These are phyloP conservation scores for Pseudopithomyces maydicus DNA, from an alignment of 2,329 filamentous ascomycete species.

Conservation along the genomic window DNA sequence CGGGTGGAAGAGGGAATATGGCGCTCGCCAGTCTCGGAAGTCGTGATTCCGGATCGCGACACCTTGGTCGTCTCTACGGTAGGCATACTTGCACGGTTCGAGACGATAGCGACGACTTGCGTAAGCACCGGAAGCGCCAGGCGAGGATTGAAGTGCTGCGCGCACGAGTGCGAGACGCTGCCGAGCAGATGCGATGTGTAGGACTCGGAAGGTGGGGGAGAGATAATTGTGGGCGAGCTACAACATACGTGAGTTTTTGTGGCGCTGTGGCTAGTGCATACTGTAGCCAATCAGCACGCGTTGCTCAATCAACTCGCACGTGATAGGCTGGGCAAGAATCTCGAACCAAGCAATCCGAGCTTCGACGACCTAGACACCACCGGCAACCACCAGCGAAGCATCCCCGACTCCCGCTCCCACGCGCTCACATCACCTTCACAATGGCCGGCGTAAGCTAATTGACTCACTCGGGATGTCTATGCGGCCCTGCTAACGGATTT, in stretches of 20 bases:
- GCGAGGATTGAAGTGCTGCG: background rate
- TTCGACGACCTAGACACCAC: conserved; percentile 28
- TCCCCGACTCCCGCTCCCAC: conserved; percentile 25
- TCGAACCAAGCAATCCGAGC: conserved; percentile 21
- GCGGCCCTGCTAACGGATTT: conserved; percentile 29
- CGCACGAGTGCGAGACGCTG: background rate
- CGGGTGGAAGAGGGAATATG: conserved; percentile 88
- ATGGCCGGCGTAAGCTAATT: conserved; percentile 65
- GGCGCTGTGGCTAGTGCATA: no score
- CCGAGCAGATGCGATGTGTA: background rate
- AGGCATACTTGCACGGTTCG: conserved; percentile 29
- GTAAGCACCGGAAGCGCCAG: background rate
- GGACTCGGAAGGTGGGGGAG: conserved; percentile 5
- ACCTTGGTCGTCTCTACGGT: conserved; percentile 34
- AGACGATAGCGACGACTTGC: conserved; percentile 7
- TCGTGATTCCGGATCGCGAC: conserved; percentile 64
- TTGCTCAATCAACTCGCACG: conserved; percentile 34
- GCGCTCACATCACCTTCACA: conserved; percentile 44
- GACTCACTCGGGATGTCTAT: conserved; percentile 7
- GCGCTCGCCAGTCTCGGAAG: conserved; percentile 76
- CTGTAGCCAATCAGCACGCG: background rate
- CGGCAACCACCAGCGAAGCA: conserved; percentile 29
- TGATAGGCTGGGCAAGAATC: conserved; percentile 23
- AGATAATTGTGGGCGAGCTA: conserved; percentile 2
- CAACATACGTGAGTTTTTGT: background rate